Base-by-base conservation (phyloP, 352 stramenopile species). In the Globisporangium canariense region DNA sequence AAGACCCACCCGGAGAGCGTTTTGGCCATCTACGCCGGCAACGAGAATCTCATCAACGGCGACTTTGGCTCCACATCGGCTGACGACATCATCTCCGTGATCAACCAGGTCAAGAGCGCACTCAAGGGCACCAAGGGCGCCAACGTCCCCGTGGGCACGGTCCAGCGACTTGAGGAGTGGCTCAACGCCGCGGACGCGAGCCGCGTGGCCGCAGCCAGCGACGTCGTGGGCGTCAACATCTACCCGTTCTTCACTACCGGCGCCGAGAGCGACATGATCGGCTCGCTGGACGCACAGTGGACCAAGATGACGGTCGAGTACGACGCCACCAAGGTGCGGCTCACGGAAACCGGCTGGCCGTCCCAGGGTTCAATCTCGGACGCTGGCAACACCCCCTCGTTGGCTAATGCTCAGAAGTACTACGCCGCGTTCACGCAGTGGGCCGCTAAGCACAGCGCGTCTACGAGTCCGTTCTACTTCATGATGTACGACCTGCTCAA, bases 191-290 rank as follows among this genome's bases (percentile, higher is more conserved):
- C 75, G 4, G 74, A 71, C 40, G 69, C 71, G 22, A 65, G 68
- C 0, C 50, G 66, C 34, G 56, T 90, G 18, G 67, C 68, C 4
- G 57, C 41, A 0, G 71, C 65, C 14, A 60, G 58, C 18, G 75
- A 79, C 64, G 46, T 62, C 18, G 50, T 83, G 61, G 67, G 75
- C 16, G 79, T 86, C 59, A 91, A 91, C 66, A 88, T 91, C 56
- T 91, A 91, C 69, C 78, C 82, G 49, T 91, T 91, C 68, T 90
- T 89, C 70, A 83, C 81, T 11, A 40, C 72, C 2, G 78, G 74
- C 32, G 59, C 36, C 41, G 36, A 67, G 22, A 49, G 16, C 25
- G 64, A 71, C n/a, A 74, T 63, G 58, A 7, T 80, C 22, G 62
- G 69, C 2, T 69, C 73, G 60, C 41, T 82, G 34, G 53, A 77